Evolutionary conservation across 2,329 filamentous ascomycete genomes (phyloP).

Genomic region (Colletotrichum cereale): DNA sequence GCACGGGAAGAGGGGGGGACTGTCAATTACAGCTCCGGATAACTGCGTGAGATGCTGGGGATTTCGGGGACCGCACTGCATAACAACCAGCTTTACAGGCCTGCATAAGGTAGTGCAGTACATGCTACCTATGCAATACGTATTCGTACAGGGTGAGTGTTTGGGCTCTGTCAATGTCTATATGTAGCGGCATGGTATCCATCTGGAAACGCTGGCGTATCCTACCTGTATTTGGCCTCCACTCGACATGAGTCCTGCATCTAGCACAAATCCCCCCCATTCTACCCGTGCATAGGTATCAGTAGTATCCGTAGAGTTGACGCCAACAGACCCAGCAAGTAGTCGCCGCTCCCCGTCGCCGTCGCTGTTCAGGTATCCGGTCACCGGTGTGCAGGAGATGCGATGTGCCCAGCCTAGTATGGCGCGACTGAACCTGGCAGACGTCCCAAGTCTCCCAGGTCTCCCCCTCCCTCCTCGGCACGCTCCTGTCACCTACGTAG

Average conservation of each 20-base stretch:
- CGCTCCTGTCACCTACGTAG: conserved; percentile 14
- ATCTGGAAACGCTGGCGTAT: conserved; percentile 16
- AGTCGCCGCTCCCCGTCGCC: conserved; percentile 24
- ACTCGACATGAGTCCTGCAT: conserved; percentile 16
- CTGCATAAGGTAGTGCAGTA: neutral
- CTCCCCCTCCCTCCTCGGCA: conserved; percentile 13
- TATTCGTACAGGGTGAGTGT: neutral
- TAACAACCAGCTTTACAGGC: neutral
- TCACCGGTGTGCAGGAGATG: neutral
- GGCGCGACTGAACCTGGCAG: conserved; percentile 15
- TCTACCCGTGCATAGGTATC: neutral
- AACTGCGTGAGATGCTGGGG: conserved; percentile 1
- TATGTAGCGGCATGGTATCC: neutral
- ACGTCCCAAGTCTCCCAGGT: neutral
- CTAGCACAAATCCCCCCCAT: neutral
- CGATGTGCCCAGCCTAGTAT: neutral
- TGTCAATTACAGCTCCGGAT: conserved; percentile 17
- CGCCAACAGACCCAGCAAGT: conserved; percentile 28
- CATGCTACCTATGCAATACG: neutral
- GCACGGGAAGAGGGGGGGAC: conserved; percentile 6
- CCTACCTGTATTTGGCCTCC: neutral
- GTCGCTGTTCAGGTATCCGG: too few species aligned
- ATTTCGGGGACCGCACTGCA: conserved; percentile 1
- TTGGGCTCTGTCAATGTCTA: conserved; percentile 6
- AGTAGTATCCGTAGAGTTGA: neutral